Conservation (phyloP, 306 rosid genomes). For the Hippophae gyantsensis region DNA sequence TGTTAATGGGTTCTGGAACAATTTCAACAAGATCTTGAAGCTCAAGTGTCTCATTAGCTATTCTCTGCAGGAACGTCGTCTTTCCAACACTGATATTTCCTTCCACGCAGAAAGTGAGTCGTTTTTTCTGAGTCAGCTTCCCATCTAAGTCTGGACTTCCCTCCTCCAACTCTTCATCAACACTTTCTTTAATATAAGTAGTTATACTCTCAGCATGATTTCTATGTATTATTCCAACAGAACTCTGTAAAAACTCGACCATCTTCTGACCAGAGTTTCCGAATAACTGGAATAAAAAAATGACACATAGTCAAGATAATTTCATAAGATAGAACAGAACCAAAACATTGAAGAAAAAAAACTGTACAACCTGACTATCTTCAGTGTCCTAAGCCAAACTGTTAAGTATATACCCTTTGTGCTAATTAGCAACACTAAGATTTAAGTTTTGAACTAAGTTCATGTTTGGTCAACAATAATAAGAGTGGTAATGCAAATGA, state of each 20-base stretch:
- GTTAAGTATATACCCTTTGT: no score
- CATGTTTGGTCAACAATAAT: no score
- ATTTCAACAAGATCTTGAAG: slow-evolving; percentile 90
- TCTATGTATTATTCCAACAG: slow-evolving; percentile 90
- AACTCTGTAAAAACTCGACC: slow-evolving; percentile 83
- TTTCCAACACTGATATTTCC: slow-evolving; percentile 97
- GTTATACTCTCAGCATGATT: slow-evolving; percentile 96
- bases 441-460: no score
- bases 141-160: slow-evolving; percentile 34
- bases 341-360: slow-evolving; percentile 1
- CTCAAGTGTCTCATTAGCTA: slow-evolving; percentile 86
- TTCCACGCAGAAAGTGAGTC: slow-evolving; percentile 84
- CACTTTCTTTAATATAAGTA: slow-evolving; percentile 71
- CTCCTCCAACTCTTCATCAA: slow-evolving; percentile 72
- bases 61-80: slow-evolving; percentile 85
- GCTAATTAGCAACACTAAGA: no score
- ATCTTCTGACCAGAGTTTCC: slow-evolving; percentile 77
- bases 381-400: no score
- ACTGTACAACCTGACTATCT: no score
- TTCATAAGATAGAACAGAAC: not conserved
- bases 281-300: slow-evolving; percentile 50
- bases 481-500: no score
- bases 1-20: slow-evolving; percentile 86
- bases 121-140: slow-evolving; percentile 44
- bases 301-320: slow-evolving; percentile 12